Conservation (phyloP, 139 green algal species). For the Coccomyxa sp. region DNA sequence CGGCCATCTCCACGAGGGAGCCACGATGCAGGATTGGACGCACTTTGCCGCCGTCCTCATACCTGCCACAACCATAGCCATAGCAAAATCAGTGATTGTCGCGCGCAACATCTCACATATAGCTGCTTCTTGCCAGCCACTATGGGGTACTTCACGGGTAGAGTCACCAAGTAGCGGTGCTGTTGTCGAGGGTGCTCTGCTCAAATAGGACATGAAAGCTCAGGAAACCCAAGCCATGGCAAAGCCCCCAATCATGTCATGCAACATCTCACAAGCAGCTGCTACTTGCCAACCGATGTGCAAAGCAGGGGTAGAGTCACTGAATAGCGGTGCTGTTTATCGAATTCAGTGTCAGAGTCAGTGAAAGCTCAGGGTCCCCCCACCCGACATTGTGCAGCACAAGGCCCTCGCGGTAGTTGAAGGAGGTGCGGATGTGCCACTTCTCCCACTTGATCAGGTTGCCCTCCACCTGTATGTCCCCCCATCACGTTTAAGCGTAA, state of each 20-base stretch:
- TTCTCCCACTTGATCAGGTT: constrained; percentile 76
- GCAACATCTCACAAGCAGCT: no score
- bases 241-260: no score
- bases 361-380: no score
- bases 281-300: no score
- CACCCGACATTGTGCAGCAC: constrained; percentile 69
- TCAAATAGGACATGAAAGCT: background rate
- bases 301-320: no score
- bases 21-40: constrained; percentile 70
- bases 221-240: no score
- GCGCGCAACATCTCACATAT: background rate
- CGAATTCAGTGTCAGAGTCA: no score
- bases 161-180: background rate
- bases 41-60: constrained; percentile 49
- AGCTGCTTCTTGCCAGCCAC: background rate
- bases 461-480: constrained; percentile 21
- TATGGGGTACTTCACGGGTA: background rate
- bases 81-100: background rate
- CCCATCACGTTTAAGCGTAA: no score
- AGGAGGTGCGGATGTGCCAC: constrained; percentile 81
- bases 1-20: constrained; percentile 85
- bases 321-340: no score
- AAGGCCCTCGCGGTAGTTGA: constrained; percentile 89
- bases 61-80: constrained; percentile 11
- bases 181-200: background rate